Evolutionary conservation across 2,329 filamentous ascomycete genomes (phyloP).

Genomic region (Arthrinium phaeospermum): DNA sequence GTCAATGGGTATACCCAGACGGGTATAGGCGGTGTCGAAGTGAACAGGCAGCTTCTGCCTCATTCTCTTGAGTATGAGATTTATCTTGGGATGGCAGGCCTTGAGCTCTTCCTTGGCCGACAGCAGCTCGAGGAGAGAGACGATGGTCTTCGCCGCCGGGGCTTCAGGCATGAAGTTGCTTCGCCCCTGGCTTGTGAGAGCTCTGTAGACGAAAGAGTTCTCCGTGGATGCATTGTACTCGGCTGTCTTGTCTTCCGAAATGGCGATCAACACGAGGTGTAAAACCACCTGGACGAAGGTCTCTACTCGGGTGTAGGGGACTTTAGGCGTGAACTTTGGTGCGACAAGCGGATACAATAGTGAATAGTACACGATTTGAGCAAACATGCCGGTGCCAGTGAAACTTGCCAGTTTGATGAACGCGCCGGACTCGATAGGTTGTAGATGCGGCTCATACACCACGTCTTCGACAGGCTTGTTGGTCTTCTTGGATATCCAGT

Average conservation of each 20-base stretch:
- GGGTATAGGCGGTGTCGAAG: conserved; percentile 72
- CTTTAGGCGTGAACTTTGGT: conserved; percentile 70
- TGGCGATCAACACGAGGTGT: conserved; percentile 84
- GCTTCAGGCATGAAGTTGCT: conserved; percentile 65
- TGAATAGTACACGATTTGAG: conserved; percentile 87
- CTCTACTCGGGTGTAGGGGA: conserved; percentile 84
- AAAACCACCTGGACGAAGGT: conserved; percentile 90
- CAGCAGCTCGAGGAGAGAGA: conserved; percentile 66
- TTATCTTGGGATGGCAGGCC: conserved; percentile 83
- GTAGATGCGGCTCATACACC: conserved; percentile 87
- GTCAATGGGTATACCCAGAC: conserved; percentile 72
- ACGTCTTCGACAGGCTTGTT: conserved; percentile 82
- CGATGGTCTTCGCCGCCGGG: conserved; percentile 65
- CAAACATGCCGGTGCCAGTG: conserved; percentile 84
- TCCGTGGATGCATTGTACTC: conserved; percentile 55
- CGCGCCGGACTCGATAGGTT: conserved; percentile 75
- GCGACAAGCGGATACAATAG: conserved; percentile 80
- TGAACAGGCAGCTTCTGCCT: conserved; percentile 78
- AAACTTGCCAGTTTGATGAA: conserved; percentile 81
- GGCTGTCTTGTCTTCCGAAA: conserved; percentile 76
- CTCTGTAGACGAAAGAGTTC: conserved; percentile 74
- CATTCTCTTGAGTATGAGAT: conserved; percentile 81
- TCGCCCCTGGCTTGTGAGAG: conserved; percentile 68
- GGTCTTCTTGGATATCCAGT: conserved; percentile 84
- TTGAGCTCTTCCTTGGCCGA: conserved; percentile 76